Base-by-base conservation (phyloP, 805 yeast species). In the Candida quercuum region DNA sequence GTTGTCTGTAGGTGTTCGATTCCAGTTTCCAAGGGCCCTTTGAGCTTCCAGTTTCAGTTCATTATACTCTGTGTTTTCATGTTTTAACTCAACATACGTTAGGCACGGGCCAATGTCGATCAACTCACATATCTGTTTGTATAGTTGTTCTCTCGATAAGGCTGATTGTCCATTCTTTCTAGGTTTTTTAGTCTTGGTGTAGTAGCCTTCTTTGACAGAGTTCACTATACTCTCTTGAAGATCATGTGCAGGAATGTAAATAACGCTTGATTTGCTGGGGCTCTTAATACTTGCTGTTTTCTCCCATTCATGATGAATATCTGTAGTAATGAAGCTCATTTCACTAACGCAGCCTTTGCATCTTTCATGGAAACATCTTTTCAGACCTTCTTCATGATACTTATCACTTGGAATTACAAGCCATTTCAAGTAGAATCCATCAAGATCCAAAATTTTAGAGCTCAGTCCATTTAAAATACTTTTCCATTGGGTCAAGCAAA, bases 201-300 rank as follows among this genome's bases (percentile, higher is more conserved):
- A 66, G 16, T 69, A 66, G 0, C 91, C 89, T 43, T 76, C 76
- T 42, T 69, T 75, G 5, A 80, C 74, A 0, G 86, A 87, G 46
- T 73, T 72, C 29, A 74, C 66, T 11, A 81, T 56, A 1, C 59
- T 54, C 40, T 67, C 66, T 0, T 36, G 36, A 2, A 42, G 5
- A 2, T 22, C 19, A 3, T 35, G 40, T 6, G 25, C 20, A 1
- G 63, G 61, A 2, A 59, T 42, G 29, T 52, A 49, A 1, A 61
- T 31, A 10, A 67, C 45, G 3, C 66, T 53, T 12, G 54, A 27
- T n/a, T 52, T 52, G 16, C 45, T 42, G 0, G 64, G 56, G 11
- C 43, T 35, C 5, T 34, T 34, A 0, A 23, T 27, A 1, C 18
- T 28, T 13, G 32, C 35, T 12, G 39, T 37, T 18, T 35, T 38